Percentiles rank a stretch among this genome's conserved stretches.
These are phyloP conservation scores for Nemania sp. DNA, from an alignment of 2,329 filamentous ascomycete genomes.

Conservation along the genomic window DNA sequence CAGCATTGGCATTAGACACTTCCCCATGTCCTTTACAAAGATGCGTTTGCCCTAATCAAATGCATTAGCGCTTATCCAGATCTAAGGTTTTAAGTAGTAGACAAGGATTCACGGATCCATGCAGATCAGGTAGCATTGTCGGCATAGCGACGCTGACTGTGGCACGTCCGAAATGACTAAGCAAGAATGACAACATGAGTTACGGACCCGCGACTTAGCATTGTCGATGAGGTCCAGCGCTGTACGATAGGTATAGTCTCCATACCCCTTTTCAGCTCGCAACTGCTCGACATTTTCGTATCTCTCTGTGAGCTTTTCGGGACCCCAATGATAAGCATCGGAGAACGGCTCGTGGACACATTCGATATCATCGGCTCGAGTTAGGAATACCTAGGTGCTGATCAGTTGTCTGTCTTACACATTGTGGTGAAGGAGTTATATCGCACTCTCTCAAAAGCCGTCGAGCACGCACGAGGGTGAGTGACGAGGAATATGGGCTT, in stretches of 20 bases:
- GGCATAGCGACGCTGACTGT: background rate
- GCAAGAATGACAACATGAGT: background rate
- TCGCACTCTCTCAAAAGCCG: constrained; percentile 1
- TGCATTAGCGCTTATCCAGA: background rate
- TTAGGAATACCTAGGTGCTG: background rate
- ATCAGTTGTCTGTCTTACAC: background rate
- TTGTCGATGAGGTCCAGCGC: background rate
- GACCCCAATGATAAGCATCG: constrained; percentile 1
- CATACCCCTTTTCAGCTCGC: background rate
- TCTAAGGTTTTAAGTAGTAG: background rate
- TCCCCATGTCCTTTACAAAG: constrained; percentile 1
- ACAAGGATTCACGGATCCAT: background rate
- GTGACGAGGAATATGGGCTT: constrained; percentile 3
- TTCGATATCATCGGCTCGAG: background rate
- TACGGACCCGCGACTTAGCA: constrained; percentile 1
- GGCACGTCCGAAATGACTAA: background rate
- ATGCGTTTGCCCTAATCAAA: background rate
- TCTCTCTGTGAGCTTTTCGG: constrained; percentile 1
- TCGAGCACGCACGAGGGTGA: background rate
- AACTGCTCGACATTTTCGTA: background rate
- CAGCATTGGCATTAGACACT: background rate
- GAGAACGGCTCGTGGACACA: background rate
- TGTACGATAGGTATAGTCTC: constrained; percentile 2
- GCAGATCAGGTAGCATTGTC: background rate
- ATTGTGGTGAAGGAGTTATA: background rate